Base-by-base conservation (phyloP, 441 rosid species). In the Gossypium schwendimanii region DNA sequence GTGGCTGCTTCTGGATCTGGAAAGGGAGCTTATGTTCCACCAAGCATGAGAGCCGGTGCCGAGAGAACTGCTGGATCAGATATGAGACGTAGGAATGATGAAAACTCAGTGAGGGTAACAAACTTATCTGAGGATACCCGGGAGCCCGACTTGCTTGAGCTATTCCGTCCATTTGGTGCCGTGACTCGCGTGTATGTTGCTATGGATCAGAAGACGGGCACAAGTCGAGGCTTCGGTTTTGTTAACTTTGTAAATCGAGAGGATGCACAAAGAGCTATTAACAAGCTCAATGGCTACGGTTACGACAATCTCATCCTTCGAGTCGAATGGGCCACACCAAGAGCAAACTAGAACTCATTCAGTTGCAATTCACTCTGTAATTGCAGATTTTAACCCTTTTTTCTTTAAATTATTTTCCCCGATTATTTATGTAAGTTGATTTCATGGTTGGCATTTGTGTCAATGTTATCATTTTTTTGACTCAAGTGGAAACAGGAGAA, bases 41-140 rank as follows among this genome's bases (percentile, higher is more conserved):
- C 88, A 3, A 75, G 83, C 70, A 72, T 76, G 82, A 80, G 91
- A 67, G 82, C 69, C 0, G 91, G 87, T 18, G 84, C 83, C 45
- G 78, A 85, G 71, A 63, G 53, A 11, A 63, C 17, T 8, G 90
- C 90, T 31, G 73, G 47, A 33, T 62, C 88, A 0, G 91, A 87
- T 44, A 84, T 84, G 89, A 84, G 89, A 54, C 81, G 87, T 10
- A 81, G 87, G 79, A 84, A 89, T 12, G 89, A 89, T 12, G 85
- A 87, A 80, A 84, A 89, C 73, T 84, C 86, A 0, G 87, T 86
- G 6, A 73, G 85, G 2, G 88, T 87, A 3, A 82, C 84, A 33
- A 86, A 86, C 77, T 80, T 89, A 15, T 86, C 89, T 0, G 87
- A 83, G 74, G 89, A 86, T 66, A 83, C 91, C 0, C 80, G 83